phyloP scores from a whole-genome alignment of 2,329 filamentous ascomycete species.

The Sporothrix variecibatus region DNA sequence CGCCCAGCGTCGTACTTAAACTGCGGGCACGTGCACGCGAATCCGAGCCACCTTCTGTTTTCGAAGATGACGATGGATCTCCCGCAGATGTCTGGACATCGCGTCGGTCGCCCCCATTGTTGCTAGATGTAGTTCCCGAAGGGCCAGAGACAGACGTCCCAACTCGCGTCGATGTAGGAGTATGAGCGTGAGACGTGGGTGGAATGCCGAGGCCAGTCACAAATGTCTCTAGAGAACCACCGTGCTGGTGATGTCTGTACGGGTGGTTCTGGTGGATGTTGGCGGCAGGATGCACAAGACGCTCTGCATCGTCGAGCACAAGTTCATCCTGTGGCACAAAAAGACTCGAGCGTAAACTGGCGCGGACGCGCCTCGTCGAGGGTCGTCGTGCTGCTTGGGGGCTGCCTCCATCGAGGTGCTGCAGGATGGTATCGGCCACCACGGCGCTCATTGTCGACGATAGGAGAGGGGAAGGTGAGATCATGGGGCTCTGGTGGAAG shows the following conservation, averaged over 20 bases:
- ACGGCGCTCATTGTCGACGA: slow-evolving; percentile 61
- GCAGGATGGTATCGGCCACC: slow-evolving; percentile 56
- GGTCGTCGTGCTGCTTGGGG: slow-evolving; percentile 45
- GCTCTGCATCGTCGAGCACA: slow-evolving; percentile 31
- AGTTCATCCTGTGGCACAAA: slow-evolving; percentile 54
- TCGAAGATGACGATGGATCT: not conserved
- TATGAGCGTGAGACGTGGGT: not conserved
- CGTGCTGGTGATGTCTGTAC: slow-evolving; percentile 24
- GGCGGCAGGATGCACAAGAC: slow-evolving; percentile 14
- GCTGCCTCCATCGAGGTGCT: slow-evolving; percentile 41
- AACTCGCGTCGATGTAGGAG: not conserved
- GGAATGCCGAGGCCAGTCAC: not conserved
- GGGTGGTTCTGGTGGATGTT: slow-evolving; percentile 23
- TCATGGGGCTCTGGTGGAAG: slow-evolving; percentile 50
- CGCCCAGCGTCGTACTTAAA: slow-evolving; percentile 43
- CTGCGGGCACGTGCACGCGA: slow-evolving; percentile 42
- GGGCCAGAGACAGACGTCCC: not conserved
- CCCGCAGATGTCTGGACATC: not conserved
- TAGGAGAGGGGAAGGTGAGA: slow-evolving; percentile 58
- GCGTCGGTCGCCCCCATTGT: not conserved
- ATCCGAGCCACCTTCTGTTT: slow-evolving; percentile 22
- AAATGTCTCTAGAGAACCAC: not conserved
- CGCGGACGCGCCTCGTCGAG: slow-evolving; percentile 51
- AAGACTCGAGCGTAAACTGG: slow-evolving; percentile 55
- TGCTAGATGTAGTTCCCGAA: not conserved